Conservation (phyloP, 106 monocot genomes). For the Dendrobium chrysotoxum region DNA sequence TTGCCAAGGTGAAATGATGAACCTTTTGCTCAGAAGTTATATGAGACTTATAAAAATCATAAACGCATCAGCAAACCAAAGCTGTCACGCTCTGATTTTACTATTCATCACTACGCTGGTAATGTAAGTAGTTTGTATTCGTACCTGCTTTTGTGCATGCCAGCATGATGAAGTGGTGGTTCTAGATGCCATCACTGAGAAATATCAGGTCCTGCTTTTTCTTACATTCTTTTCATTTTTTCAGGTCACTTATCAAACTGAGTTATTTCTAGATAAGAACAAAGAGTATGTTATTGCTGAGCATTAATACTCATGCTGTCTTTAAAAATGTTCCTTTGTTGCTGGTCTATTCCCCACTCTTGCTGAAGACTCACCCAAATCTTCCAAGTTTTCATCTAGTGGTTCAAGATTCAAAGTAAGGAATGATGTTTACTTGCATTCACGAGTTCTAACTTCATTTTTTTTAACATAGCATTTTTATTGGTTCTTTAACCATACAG, state of each 20-base stretch:
- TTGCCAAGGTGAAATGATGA: conserved; percentile 77
- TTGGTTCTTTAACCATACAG: too few relatives aligned
- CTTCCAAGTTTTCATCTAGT: conserved; percentile 79
- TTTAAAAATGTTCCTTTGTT: conserved; percentile 64
- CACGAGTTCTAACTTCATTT: background rate
- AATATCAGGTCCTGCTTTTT: too few relatives aligned
- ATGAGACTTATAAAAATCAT: too few relatives aligned
- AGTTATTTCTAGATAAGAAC: conserved; percentile 60
- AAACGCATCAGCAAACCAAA: too few relatives aligned
- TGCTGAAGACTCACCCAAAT: conserved; percentile 52
- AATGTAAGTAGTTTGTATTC: too few relatives aligned
- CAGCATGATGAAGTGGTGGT: too few relatives aligned
- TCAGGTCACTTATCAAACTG: conserved; percentile 86
- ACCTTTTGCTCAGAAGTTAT: too few relatives aligned
- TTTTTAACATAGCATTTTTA: too few relatives aligned
- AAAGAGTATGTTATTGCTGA: conserved; percentile 73
- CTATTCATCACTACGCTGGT: too few relatives aligned
- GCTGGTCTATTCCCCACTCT: conserved; percentile 56
- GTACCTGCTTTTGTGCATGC: too few relatives aligned
- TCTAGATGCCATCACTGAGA: too few relatives aligned
- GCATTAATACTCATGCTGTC: conserved; percentile 61
- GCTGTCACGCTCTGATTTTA: too few relatives aligned
- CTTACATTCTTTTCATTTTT: conserved; percentile 7
- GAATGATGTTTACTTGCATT: background rate
- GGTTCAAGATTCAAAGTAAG: conserved; percentile 71